Evolutionary conservation across 2,329 filamentous ascomycete genomes (phyloP).

Genomic region (Hymenoscyphus fructigenus): DNA sequence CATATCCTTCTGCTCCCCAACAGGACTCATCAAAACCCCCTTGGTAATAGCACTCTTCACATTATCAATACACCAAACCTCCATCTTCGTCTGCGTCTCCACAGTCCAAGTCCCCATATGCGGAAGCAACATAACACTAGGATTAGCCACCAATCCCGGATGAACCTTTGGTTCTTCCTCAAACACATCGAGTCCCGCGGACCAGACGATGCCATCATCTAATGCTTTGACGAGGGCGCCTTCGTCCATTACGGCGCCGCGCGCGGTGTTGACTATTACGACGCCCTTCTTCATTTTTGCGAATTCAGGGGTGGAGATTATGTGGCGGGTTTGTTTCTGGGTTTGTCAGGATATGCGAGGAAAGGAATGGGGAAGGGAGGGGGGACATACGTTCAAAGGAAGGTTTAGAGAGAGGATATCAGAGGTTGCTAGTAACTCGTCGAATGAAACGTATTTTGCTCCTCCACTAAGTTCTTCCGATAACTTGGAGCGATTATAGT

Average conservation of each 20-base stretch:
- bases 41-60: slow-evolving; percentile 60
- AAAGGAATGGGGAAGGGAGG: neutral
- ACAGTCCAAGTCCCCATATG: slow-evolving; percentile 85
- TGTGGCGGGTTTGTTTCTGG: slow-evolving; percentile 64
- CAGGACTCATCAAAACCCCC: slow-evolving; percentile 64
- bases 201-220: slow-evolving; percentile 66
- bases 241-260: slow-evolving; percentile 81
- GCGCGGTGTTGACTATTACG: slow-evolving; percentile 78
- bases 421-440: slow-evolving; percentile 66
- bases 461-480: slow-evolving; percentile 52
- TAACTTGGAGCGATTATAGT: slow-evolving; percentile 69
- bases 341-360: neutral
- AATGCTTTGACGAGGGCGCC: slow-evolving; percentile 74
- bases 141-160: slow-evolving; percentile 67
- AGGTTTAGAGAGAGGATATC: slow-evolving; percentile 81
- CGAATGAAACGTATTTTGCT: slow-evolving; percentile 70
- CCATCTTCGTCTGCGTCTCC: slow-evolving; percentile 66
- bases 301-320: slow-evolving; percentile 71
- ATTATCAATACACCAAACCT: slow-evolving; percentile 73
- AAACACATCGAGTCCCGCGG: slow-evolving; percentile 76
- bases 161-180: slow-evolving; percentile 79
- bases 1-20: slow-evolving; percentile 66
- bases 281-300: slow-evolving; percentile 74
- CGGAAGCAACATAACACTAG: slow-evolving; percentile 71
- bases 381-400: slow-evolving; percentile 70